Evolutionary conservation across 2,329 filamentous ascomycete species (phyloP), one percentile per base, ranked within the genome.

Genomic region (Sordariomycetes sp.): DNA sequence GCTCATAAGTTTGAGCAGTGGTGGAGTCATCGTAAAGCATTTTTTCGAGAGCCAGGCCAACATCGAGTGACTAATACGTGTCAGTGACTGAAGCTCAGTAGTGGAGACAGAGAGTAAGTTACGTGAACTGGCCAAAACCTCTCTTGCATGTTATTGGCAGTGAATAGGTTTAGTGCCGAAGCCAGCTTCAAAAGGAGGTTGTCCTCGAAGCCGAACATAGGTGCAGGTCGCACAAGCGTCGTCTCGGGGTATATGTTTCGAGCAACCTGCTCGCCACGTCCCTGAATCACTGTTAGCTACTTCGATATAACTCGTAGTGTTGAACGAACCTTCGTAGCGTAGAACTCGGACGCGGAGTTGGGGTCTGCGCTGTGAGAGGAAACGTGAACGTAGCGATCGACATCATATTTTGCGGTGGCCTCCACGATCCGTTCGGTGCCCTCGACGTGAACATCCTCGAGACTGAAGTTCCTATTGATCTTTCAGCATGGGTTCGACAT

Each of bases 351-450:
- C 3, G 79, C 61, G 14, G 90, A 96, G 46, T 84, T 70, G 28
- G 76, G 71, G 58, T 82, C 69, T 38, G 86, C 90, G 53, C 90
- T 96, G 72, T 93, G 88, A 21, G 88, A 94, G 8, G 92, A 98
- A 48, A 98, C 80, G 50, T 98, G 92, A 44, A 98, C 87, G 61
- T 86, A 98, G 44, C 92, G 81, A 63, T 98, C 92, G 46, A 95
- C 79, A 51, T 98, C 90, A 63, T 98, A 98, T 64, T 98, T 98
- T 50, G 90, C 92, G 34, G 87, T 86, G 34, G 92, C 87, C 55
- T 94, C 86, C 33, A 77, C 86, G 50, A 98, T 98, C 46, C 92
- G 82, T 65, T 93, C 83, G 14, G 84, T 82, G 42, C 90, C 87
- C 58, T 94, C 87, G 25, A 96, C 77, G 51, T 98, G 87, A 27